A percentile compares a stretch with the other conserved stretches of the same genome.
These are phyloP conservation scores for Sporothrix pallida DNA, from an alignment of 2,329 filamentous ascomycete genomes.

Conservation along the genomic window DNA sequence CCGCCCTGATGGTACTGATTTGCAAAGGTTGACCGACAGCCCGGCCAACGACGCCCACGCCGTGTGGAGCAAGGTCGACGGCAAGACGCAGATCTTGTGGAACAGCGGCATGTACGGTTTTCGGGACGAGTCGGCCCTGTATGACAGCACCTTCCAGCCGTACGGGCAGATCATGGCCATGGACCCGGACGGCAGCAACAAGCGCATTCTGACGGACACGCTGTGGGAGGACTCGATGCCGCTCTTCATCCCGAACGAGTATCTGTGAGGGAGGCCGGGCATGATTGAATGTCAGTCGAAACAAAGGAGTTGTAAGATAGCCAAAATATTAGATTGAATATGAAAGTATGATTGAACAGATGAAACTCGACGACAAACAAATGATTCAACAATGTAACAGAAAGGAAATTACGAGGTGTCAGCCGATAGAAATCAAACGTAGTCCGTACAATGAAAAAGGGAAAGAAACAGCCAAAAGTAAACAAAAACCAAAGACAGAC, in stretches of 20 bases:
- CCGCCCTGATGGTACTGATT: background rate
- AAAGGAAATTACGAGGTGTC: no score
- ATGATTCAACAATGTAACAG: no score
- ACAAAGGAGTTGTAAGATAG: no score
- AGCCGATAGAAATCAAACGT: background rate
- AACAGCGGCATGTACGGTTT: conserved; percentile 23
- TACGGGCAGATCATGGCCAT: conserved; percentile 28
- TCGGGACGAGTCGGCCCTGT: conserved; percentile 12
- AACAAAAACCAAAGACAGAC: no score
- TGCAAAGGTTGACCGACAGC: background rate
- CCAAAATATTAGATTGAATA: no score
- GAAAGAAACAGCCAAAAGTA: background rate
- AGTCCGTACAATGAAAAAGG: background rate
- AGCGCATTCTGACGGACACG: conserved; percentile 18
- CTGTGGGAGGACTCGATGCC: conserved; percentile 29
- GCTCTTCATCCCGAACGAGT: background rate
- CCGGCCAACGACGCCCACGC: conserved; percentile 16
- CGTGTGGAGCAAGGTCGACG: conserved; percentile 6
- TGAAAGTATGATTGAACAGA: no score
- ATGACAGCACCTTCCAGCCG: conserved; percentile 21
- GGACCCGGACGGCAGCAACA: conserved; percentile 27
- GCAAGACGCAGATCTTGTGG: background rate
- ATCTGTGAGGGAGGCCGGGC: background rate
- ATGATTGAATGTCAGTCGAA: no score
- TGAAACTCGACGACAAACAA: no score